Conservation (phyloP, 73 alveolate genomes). For the Diophrys sp. region DNA sequence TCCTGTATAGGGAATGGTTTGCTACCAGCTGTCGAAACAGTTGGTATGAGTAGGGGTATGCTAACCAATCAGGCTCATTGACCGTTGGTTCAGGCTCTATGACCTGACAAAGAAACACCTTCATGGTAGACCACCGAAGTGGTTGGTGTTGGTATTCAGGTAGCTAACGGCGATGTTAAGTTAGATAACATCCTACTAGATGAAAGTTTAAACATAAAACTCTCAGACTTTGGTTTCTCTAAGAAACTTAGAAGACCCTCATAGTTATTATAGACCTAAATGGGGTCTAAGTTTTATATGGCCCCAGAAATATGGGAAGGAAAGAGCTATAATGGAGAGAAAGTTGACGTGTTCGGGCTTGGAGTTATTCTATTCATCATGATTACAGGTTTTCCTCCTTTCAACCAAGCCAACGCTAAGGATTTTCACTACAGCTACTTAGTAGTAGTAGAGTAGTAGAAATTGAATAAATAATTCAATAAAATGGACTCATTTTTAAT, state of each 20-base stretch:
- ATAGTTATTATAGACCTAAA: constrained; percentile 10
- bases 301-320: constrained; percentile 53
- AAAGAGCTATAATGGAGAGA: constrained; percentile 24
- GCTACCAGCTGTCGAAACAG: too few relatives aligned
- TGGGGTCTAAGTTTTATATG: constrained; percentile 50
- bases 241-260: constrained; percentile 9
- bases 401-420: constrained; percentile 7
- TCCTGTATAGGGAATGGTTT: too few relatives aligned
- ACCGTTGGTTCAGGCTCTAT: too few relatives aligned
- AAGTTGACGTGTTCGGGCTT: constrained; percentile 55
- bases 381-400: constrained; percentile 57
- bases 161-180: constrained; percentile 37
- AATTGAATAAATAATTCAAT: too few relatives aligned
- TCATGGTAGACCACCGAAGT: too few relatives aligned
- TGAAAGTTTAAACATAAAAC: constrained; percentile 8
- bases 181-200: constrained; percentile 37
- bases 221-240: constrained; percentile 49
- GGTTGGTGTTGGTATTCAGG: too few relatives aligned
- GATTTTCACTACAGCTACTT: constrained; percentile 4
- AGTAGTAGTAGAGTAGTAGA: not conserved
- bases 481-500: too few relatives aligned
- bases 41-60: too few relatives aligned
- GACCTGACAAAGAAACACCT: too few relatives aligned
- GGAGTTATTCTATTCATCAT: constrained; percentile 55
- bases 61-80: too few relatives aligned